Evolutionary conservation across 2,329 filamentous ascomycete species (phyloP).

Genomic region (Cladophialophora exuberans): DNA sequence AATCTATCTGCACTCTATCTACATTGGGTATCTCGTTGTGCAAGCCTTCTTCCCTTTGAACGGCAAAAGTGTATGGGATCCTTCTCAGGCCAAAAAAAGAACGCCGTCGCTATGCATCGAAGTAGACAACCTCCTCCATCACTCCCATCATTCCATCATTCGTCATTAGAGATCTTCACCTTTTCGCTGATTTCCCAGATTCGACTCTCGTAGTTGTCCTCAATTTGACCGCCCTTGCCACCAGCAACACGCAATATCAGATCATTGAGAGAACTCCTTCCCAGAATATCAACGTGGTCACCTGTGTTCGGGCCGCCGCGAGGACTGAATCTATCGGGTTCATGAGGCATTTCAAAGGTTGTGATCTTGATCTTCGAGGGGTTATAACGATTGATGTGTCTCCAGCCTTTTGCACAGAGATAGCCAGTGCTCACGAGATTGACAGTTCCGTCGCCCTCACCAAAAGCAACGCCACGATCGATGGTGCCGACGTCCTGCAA

Average conservation of each 20-base stretch:
- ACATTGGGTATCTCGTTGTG: slow-evolving; percentile 1
- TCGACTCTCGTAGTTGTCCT: slow-evolving; percentile 76
- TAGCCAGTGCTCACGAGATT: slow-evolving; percentile 90
- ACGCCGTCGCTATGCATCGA: slow-evolving; percentile 14
- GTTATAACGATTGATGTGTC: slow-evolving; percentile 83
- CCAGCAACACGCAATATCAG: slow-evolving; percentile 84
- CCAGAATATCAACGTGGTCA: slow-evolving; percentile 96
- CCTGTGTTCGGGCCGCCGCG: slow-evolving; percentile 72
- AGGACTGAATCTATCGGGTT: slow-evolving; percentile 89
- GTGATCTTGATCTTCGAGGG: slow-evolving; percentile 79
- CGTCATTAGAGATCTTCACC: slow-evolving; percentile 78
- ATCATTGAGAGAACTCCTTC: slow-evolving; percentile 86
- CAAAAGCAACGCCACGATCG: slow-evolving; percentile 92
- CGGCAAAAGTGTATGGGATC: too few species aligned
- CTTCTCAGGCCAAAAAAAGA: neutral
- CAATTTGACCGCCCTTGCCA: slow-evolving; percentile 78
- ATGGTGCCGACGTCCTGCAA: slow-evolving; percentile 36
- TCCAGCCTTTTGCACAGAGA: slow-evolving; percentile 97
- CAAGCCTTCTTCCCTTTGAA: neutral
- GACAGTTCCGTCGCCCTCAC: slow-evolving; percentile 94
- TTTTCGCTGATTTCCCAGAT: slow-evolving; percentile 81
- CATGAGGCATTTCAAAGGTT: slow-evolving; percentile 94
- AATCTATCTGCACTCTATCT: neutral
- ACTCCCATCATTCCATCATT: slow-evolving; percentile 29
- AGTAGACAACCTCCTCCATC: neutral